Evolutionary conservation across 495 filamentous ascomycete genomes (phyloP).

Genomic region (Xanthoparmelia taractica): DNA sequence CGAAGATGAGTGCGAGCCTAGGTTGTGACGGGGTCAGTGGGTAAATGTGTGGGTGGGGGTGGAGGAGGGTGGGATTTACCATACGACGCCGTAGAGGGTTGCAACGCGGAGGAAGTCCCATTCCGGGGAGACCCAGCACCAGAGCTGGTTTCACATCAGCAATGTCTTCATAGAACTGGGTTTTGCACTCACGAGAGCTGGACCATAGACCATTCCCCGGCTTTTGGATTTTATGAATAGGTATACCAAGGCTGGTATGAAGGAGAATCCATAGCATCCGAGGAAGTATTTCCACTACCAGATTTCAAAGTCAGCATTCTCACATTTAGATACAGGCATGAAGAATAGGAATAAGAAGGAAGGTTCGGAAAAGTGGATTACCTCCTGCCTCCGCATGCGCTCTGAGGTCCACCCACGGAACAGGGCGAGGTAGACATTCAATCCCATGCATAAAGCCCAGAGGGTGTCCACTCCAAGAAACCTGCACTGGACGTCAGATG

Average conservation of each 20-base stretch:
- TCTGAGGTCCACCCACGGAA: conserved; percentile 65
- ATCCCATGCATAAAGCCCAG: conserved; percentile 79
- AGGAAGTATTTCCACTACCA: conserved; percentile 52
- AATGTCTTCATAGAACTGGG: background rate
- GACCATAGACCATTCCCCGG: conserved; percentile 59
- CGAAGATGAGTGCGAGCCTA: conserved; percentile 55
- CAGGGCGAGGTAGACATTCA: conserved; percentile 83
- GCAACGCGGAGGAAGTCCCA: conserved; percentile 72
- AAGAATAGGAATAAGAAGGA: no score
- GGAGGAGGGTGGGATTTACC: conserved; percentile 41
- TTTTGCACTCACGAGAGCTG: conserved; percentile 48
- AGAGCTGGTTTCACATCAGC: conserved; percentile 41
- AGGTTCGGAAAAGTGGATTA: no score
- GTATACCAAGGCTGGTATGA: conserved; percentile 61
- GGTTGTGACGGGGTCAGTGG: background rate
- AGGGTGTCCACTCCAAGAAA: conserved; percentile 72
- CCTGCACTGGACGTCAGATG: conserved; percentile 38
- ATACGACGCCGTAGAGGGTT: conserved; percentile 77
- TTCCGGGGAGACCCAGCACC: conserved; percentile 69
- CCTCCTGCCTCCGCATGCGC: conserved; percentile 61
- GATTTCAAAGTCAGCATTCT: no score
- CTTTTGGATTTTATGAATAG: conserved; percentile 49
- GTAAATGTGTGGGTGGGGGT: background rate
- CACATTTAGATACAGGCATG: no score
- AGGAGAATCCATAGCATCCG: conserved; percentile 68